Conservation (phyloP, 139 green algal genomes). For the Eudorina sp. region DNA sequence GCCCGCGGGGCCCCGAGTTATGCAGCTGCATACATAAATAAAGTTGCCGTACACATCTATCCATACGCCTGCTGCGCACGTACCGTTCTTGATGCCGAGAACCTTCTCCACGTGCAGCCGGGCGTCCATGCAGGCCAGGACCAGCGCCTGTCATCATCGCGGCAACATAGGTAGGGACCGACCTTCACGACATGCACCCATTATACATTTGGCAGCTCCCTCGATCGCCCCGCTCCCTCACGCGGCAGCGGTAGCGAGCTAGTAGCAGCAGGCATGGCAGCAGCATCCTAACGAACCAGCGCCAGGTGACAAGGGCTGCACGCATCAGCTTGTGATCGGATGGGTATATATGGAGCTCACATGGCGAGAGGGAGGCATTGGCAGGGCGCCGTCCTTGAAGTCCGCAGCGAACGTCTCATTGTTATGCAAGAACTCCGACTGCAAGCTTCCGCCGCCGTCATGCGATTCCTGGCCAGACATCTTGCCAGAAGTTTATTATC, state of each 20-base stretch:
- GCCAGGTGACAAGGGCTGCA: too few relatives aligned
- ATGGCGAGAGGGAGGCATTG: conserved; percentile 34
- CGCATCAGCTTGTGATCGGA: background rate
- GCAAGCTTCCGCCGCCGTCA: background rate
- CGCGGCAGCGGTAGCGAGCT: background rate
- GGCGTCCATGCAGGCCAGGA: conserved; percentile 56
- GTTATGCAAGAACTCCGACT: background rate
- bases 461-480: too few relatives aligned
- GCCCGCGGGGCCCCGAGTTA: too few relatives aligned
- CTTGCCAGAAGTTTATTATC: too few relatives aligned
- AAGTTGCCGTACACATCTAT: background rate
- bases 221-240: too few relatives aligned
- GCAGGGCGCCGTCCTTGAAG: conserved; percentile 36
- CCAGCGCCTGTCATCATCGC: conserved; percentile 23
- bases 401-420: background rate
- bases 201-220: too few relatives aligned
- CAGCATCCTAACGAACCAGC: background rate
- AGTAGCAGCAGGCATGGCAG: background rate
- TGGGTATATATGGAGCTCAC: background rate
- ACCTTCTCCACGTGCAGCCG: conserved; percentile 51
- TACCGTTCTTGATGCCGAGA: conserved; percentile 68
- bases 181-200: too few relatives aligned
- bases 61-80: background rate
- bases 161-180: too few relatives aligned
- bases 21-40: too few relatives aligned